These are phyloP conservation scores for Nitzschia inconspicua DNA, from an alignment of 108 stramenopile species.

Conservation along the genomic window DNA sequence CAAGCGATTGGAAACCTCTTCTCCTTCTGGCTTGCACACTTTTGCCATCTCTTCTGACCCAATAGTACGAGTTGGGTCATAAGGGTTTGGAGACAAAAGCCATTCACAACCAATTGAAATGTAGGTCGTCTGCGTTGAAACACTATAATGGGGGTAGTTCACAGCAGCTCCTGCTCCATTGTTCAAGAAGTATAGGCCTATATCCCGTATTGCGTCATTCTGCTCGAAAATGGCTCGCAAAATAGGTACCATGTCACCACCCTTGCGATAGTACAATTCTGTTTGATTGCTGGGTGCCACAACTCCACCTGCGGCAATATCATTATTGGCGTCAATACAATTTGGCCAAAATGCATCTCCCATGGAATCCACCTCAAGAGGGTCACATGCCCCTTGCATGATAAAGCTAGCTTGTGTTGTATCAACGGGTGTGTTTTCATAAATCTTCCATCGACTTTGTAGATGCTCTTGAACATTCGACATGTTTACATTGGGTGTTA, in stretches of 20 bases:
- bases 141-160: constrained; percentile 32
- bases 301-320: constrained; percentile 43
- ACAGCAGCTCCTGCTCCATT: constrained; percentile 40
- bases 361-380: constrained; percentile 14
- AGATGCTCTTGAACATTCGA: constrained; percentile 37
- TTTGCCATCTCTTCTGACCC: constrained; percentile 41
- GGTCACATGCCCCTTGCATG: constrained; percentile 51
- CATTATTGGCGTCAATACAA: constrained; percentile 59
- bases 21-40: constrained; percentile 30
- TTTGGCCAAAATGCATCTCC: constrained; percentile 38
- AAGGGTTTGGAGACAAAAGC: constrained; percentile 40
- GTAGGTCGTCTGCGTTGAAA: constrained; percentile 13
- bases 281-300: constrained; percentile 29
- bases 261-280: constrained; percentile 25
- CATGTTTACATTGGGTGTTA: constrained; percentile 35
- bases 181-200: constrained; percentile 45
- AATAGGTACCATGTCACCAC: constrained; percentile 28
- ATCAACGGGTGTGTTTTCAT: constrained; percentile 19
- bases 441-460: constrained; percentile 14
- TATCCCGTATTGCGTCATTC: constrained; percentile 18
- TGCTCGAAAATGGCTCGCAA: constrained; percentile 45
- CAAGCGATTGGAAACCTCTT: constrained; percentile 17
- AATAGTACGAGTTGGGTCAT: constrained; percentile 20
- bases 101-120: constrained; percentile 53
- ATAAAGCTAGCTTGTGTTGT: constrained; percentile 29